These are phyloP conservation scores for Phoenix dactylifera DNA, from an alignment of 176 grass and related monocot genomes.

Conservation along the genomic window DNA sequence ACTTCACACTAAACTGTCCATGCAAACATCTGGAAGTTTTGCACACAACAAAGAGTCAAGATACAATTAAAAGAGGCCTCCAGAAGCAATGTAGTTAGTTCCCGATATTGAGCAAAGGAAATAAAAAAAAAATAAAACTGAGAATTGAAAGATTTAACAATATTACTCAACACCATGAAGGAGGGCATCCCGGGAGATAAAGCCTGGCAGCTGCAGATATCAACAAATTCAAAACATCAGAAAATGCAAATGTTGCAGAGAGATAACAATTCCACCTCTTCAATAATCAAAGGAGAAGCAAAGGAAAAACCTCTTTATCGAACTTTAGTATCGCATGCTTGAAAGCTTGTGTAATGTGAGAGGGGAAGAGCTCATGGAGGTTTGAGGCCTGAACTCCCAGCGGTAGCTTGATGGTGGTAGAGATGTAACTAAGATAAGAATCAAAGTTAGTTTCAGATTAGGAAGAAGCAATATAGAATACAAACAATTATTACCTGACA, in stretches of 20 bases:
- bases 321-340: conserved; percentile 66
- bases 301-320: conserved; percentile 58
- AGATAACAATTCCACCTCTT: background rate
- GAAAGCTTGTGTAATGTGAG: conserved; percentile 72
- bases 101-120: too few species aligned
- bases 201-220: conserved; percentile 71
- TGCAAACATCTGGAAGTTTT: too few species aligned
- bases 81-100: too few species aligned
- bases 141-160: background rate
- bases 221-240: background rate
- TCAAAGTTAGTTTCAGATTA: conserved; percentile 6
- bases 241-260: conserved; percentile 13
- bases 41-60: too few species aligned
- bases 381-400: conserved; percentile 68
- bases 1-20: too few species aligned
- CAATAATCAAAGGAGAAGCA: conserved; percentile 3
- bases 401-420: conserved; percentile 91
- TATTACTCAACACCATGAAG: conserved; percentile 97
- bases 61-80: too few species aligned
- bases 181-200: conserved; percentile 62
- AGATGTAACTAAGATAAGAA: conserved; percentile 38
- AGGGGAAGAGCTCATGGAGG: conserved; percentile 74
- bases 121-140: too few species aligned
- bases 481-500: conserved; percentile 47
- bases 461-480: background rate